Conservation (phyloP, 192 early-diverging fungal genomes). For the Coemansia sp. region DNA sequence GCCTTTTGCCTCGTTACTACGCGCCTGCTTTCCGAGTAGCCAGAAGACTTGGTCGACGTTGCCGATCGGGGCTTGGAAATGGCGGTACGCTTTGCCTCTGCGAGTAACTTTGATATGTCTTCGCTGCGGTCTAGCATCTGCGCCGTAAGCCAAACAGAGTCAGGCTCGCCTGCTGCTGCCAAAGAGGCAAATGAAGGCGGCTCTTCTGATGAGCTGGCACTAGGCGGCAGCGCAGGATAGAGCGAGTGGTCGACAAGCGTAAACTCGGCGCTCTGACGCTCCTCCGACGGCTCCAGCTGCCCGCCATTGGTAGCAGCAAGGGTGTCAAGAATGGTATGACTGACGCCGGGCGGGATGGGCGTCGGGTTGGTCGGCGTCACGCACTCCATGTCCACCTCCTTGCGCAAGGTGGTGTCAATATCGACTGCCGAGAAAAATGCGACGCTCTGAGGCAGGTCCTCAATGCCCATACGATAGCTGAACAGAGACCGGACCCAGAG, state of each 20-base stretch:
- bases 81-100: background rate
- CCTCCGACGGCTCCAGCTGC: conserved; percentile 4
- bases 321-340: conserved; percentile 28
- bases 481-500: conserved; percentile 93
- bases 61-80: background rate
- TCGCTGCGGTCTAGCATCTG: conserved; percentile 20
- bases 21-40: conserved; percentile 1
- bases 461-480: conserved; percentile 80
- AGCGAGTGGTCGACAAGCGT: conserved; percentile 24
- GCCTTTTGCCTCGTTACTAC: background rate
- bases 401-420: conserved; percentile 89
- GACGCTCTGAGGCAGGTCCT: conserved; percentile 84
- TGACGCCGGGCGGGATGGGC: conserved; percentile 60
- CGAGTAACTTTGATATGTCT: conserved; percentile 20
- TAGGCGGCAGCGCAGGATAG: background rate
- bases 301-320: conserved; percentile 28
- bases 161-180: background rate
- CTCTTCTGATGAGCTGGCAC: background rate
- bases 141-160: conserved; percentile 31
- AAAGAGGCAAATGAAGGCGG: too few species aligned
- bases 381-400: conserved; percentile 88
- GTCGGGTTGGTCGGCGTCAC: conserved; percentile 79
- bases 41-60: background rate
- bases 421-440: conserved; percentile 97
- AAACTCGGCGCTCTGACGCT: conserved; percentile 4